Percentiles rank a stretch among this genome's conserved stretches.
Evolutionary conservation across 1,284 basidiomycete genomes (phyloP).

Genomic region (Sphagnurus paluster): DNA sequence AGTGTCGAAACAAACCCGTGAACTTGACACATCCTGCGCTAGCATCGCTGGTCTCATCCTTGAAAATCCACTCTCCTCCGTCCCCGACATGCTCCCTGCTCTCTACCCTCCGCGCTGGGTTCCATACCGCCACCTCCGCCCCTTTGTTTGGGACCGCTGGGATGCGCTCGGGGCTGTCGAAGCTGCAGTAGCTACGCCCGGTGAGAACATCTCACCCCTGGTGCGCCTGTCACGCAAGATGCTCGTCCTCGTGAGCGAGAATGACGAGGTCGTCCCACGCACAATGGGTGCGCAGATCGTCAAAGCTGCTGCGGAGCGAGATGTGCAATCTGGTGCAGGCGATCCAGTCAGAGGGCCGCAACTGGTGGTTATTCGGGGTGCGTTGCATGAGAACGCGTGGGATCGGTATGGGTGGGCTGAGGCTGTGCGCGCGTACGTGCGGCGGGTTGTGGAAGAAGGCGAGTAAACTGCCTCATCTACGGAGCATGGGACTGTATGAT

Average conservation of each 20-base stretch:
- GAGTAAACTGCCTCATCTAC: too few relatives aligned
- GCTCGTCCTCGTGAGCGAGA: slow-evolving; percentile 39
- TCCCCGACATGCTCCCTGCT: slow-evolving; percentile 49
- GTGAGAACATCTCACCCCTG: slow-evolving; percentile 12
- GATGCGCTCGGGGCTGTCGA: slow-evolving; percentile 36
- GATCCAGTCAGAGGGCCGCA: background rate
- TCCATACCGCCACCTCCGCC: slow-evolving; percentile 48
- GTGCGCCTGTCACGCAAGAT: slow-evolving; percentile 25
- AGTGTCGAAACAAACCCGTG: background rate
- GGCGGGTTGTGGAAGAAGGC: background rate
- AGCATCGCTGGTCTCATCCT: slow-evolving; percentile 42
- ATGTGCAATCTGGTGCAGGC: background rate
- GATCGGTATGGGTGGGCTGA: slow-evolving; percentile 33
- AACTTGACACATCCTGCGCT: slow-evolving; percentile 9
- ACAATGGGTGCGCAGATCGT: slow-evolving; percentile 38
- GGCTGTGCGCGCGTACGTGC: slow-evolving; percentile 2
- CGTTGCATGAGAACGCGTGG: slow-evolving; percentile 48
- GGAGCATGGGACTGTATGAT: background rate
- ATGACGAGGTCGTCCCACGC: slow-evolving; percentile 48
- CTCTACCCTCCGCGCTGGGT: slow-evolving; percentile 51
- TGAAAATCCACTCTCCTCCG: slow-evolving; percentile 52
- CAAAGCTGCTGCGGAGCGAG: slow-evolving; percentile 1
- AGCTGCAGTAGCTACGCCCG: background rate
- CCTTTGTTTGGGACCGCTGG: slow-evolving; percentile 47
- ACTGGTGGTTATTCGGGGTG: slow-evolving; percentile 32